Evolutionary conservation across 768 basidiomycete species (phyloP).

Genomic region (Xerocomellus dryophilus): DNA sequence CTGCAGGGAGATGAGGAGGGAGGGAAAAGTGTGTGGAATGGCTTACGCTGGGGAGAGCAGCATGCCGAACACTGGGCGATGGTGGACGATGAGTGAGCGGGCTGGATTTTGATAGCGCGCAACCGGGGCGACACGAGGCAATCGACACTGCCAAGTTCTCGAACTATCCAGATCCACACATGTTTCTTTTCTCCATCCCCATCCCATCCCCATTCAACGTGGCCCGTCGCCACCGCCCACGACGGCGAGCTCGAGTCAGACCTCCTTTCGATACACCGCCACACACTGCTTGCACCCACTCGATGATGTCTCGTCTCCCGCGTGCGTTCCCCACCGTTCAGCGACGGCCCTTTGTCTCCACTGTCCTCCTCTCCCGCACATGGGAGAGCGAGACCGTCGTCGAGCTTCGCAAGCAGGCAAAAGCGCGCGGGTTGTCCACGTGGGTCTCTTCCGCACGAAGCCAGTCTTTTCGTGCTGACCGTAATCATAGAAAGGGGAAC

Average conservation of each 20-base stretch:
- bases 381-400: constrained; percentile 53
- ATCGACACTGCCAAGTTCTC: constrained; percentile 13
- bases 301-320: background rate
- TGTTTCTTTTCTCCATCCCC: background rate
- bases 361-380: constrained; percentile 53
- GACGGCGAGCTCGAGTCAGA: background rate
- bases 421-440: constrained; percentile 53
- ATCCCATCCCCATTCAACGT: background rate
- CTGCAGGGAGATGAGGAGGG: constrained; percentile 47
- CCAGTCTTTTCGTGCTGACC: constrained; percentile 6
- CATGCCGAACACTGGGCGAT: constrained; percentile 44
- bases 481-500: constrained; percentile 47
- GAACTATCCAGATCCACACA: constrained; percentile 1
- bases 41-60: constrained; percentile 79
- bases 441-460: constrained; percentile 31
- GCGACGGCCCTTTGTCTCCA: constrained; percentile 45
- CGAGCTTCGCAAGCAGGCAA: constrained; percentile 53
- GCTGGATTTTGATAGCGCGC: constrained; percentile 31
- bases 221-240: background rate
- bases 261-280: background rate
- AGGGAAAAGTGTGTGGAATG: constrained; percentile 22
- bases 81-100: constrained; percentile 21
- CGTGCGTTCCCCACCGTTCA: constrained; percentile 1
- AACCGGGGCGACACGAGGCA: constrained; percentile 56
- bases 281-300: background rate